Conservation (phyloP, 345 rosid genomes). For the Passiflora organensis region DNA sequence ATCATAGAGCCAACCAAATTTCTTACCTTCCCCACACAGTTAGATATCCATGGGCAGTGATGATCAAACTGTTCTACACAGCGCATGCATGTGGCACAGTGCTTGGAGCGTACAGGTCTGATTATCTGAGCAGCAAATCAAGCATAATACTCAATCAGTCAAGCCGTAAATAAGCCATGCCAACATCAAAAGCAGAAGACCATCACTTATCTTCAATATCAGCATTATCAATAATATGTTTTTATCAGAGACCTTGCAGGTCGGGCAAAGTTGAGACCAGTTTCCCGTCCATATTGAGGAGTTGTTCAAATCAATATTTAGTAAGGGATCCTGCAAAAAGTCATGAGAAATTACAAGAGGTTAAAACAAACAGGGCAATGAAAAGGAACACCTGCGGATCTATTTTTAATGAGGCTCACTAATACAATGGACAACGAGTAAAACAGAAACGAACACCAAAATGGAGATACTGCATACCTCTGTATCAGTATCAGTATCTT, state of each 20-base stretch:
- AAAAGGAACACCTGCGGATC: neutral
- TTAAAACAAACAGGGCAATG: conserved; percentile 6
- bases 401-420: neutral
- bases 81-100: conserved; percentile 79
- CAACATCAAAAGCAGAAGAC: neutral
- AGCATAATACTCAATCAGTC: conserved; percentile 4
- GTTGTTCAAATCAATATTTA: conserved; percentile 58
- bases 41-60: conserved; percentile 99
- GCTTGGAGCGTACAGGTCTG: conserved; percentile 94
- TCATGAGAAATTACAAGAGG: neutral
- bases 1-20: neutral
- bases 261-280: conserved; percentile 99
- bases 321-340: conserved; percentile 70
- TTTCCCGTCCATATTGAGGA: conserved; percentile 71
- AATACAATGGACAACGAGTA: neutral
- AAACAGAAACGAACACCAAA: neutral
- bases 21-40: conserved; percentile 96
- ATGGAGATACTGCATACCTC: conserved; percentile 34
- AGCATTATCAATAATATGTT: conserved; percentile 1
- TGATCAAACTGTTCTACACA: conserved; percentile 96
- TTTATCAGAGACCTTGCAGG: conserved; percentile 76
- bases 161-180: neutral
- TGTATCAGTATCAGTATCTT: conserved; percentile 33
- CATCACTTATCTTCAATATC: neutral
- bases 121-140: conserved; percentile 51